Base-by-base conservation (phyloP, 2,329 filamentous ascomycete species). In the Parascedosporium putredinis region DNA sequence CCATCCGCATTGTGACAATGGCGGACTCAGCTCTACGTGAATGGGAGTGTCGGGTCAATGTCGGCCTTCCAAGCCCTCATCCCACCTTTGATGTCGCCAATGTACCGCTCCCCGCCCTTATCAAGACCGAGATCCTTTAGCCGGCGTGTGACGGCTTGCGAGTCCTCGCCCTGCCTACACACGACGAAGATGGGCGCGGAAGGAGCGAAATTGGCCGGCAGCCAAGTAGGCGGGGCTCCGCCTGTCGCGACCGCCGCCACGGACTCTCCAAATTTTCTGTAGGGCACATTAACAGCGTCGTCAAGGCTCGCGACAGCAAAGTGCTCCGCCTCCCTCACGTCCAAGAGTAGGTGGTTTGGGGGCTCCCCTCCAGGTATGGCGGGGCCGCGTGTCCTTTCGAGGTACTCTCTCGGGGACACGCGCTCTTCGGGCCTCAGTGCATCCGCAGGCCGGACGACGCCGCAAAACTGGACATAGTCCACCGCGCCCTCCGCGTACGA, bases 401-500 rank as follows among this genome's bases (percentile, higher is more conserved):
- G 51, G 57, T 88, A 90, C 4, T 83, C 74, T 0, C 65, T 58
- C 0, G 81, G 81, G 0, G 80, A 77, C 29, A 95, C 74, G 7
- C 89, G 77, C 56, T 93, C 84, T 1, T 81, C 72, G 0, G 79
- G 67, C 5, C 59, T 61, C 1, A 95, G 71, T 3, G 84, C 54
- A 8, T 70, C 66, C 16, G 84, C 68, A 0, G 80, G 75, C 46
- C 62, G 55, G 1, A 67, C 63, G 1, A 79, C 73, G 4, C 90
- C 89, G 60, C 91, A 97, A 61, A 97, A 96, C 48, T 84, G 80
- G 0, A 86, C 75, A 61, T 97, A 97, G 61, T 96, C 88, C 44
- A 90, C 70, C 4, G 78, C 82, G 0, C 85, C 84, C 0, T 73
- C 75, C 18, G 64, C 69, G 47, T 95, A 66, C 6, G 74, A 76